Base-by-base conservation (phyloP, 345 rosid genomes). In the Eucalyptus sideroxylon region DNA sequence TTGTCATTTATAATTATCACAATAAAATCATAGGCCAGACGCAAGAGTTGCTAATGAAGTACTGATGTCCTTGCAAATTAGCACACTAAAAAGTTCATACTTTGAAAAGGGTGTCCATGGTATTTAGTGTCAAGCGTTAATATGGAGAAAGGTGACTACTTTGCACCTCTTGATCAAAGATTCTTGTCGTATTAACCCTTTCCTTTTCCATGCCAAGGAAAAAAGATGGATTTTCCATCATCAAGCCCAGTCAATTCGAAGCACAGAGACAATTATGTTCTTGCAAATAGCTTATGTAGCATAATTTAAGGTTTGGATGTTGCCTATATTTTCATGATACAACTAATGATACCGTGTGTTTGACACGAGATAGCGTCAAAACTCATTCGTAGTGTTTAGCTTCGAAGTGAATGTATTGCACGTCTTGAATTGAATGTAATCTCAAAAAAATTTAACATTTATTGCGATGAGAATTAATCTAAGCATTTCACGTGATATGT, bases 331-430 rank as follows among this genome's bases (percentile, higher is more conserved):
- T 34, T 69, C 24, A 34, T 34, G 2, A 40, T 9, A 17, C 44
- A 34, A 17, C 1, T n/a, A 65, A 65, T 16, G 19, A 31, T 15
- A 65, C 2, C 0, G 1, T 1, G 1, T 0, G 7, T 37, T 34
- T 7, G 44, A 9, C 42, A 16, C 13, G 5, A 31, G 24, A 9
- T 1, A 10, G 11, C 0, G 0, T 69, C 0, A 0, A 69, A 11
- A 69, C 42, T 34, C 4, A 0, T 34, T 69, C 12, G 4, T 9
- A 3, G 9, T 17, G 2, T 6, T 69, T 34, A 19, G 12, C 4
- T 69, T 69, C 2, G 2, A 69, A 17, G 4, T 10, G 23, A 7
- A 69, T 31, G 13, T 10, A 34, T 0, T 69, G 42, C 42, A 5
- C 2, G 7, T 6, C 16, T 60, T 60, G 24, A 34, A 34, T 16